A percentile compares a stretch with the other conserved stretches of the same genome.
phyloP scores from a whole-genome alignment of 2,329 filamentous ascomycete genomes.

The Colletotrichum aenigma region DNA sequence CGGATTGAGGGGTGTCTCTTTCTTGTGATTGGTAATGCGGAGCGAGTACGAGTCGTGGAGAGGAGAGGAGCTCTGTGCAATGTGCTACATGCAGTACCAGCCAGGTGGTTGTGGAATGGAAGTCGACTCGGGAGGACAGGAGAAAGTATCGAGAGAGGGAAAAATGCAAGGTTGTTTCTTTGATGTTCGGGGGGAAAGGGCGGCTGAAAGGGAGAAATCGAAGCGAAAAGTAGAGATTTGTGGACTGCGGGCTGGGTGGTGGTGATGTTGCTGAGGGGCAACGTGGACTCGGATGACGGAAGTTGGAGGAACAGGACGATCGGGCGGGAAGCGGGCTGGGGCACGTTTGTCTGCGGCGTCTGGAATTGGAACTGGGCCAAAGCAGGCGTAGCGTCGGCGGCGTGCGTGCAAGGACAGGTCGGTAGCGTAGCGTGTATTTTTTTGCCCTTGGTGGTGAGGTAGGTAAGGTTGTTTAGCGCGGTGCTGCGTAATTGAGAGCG shows the following conservation, averaged over 20 bases:
- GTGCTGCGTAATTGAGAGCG: neutral
- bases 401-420: neutral
- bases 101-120: neutral
- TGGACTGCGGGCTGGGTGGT: slow-evolving; percentile 5
- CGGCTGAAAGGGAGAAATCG: slow-evolving; percentile 12
- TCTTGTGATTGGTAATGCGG: slow-evolving; percentile 13
- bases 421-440: neutral
- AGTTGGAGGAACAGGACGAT: slow-evolving; percentile 16
- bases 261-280: slow-evolving; percentile 17
- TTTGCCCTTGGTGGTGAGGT: neutral
- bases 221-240: slow-evolving; percentile 10
- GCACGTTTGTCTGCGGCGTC: slow-evolving; percentile 3
- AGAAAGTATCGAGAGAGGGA: neutral
- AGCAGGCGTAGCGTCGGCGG: neutral
- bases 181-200: neutral
- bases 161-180: slow-evolving; percentile 3
- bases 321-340: slow-evolving; percentile 6
- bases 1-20: neutral
- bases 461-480: neutral
- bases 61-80: neutral
- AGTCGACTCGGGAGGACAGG: neutral
- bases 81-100: neutral
- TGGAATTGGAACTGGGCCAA: neutral
- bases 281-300: slow-evolving; percentile 21
- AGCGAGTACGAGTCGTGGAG: slow-evolving; percentile 8